phyloP scores from a whole-genome alignment of 208 protist genomes.

The Trypanosoma rangeli region DNA sequence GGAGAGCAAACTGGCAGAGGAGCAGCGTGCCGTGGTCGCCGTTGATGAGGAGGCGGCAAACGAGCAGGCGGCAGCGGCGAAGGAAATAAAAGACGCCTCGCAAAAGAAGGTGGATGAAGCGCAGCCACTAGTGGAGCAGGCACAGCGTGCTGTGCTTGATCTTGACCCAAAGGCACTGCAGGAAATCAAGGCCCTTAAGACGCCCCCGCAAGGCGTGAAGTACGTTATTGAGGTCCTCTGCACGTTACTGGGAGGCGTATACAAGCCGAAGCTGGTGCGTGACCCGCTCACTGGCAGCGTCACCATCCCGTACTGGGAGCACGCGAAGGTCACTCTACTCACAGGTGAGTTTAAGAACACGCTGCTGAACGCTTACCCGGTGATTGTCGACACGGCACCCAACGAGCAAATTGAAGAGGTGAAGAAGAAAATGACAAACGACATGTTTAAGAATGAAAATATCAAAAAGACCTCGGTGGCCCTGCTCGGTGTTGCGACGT shows the following conservation, averaged over 20 bases:
- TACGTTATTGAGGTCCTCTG: constrained; percentile 92
- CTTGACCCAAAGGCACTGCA: constrained; percentile 94
- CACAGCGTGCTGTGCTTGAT: constrained; percentile 90
- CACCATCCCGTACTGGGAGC: constrained; percentile 93
- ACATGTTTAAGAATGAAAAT: constrained; percentile 95
- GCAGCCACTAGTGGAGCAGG: constrained; percentile 94
- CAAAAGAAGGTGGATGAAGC: constrained; percentile 95
- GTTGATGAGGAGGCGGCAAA: constrained; percentile 92
- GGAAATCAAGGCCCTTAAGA: constrained; percentile 95
- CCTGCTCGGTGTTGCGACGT: constrained; percentile 95
- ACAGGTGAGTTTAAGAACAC: constrained; percentile 91
- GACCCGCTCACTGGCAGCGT: constrained; percentile 85
- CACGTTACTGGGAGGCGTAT: constrained; percentile 84
- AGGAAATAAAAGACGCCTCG: constrained; percentile 95
- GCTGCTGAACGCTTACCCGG: constrained; percentile 77
- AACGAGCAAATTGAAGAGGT: constrained; percentile 92
- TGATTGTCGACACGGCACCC: constrained; percentile 88
- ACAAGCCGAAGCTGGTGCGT: constrained; percentile 85
- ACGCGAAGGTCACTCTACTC: constrained; percentile 83
- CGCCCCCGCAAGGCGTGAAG: constrained; percentile 95
- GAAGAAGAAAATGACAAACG: constrained; percentile 93
- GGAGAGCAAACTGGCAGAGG: constrained; percentile 88
- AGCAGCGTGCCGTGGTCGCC: constrained; percentile 80
- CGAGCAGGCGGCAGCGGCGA: constrained; percentile 87
- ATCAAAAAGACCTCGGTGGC: constrained; percentile 89